Evolutionary conservation across 768 basidiomycete species (phyloP).

Genomic region (Suillus ampliporus): DNA sequence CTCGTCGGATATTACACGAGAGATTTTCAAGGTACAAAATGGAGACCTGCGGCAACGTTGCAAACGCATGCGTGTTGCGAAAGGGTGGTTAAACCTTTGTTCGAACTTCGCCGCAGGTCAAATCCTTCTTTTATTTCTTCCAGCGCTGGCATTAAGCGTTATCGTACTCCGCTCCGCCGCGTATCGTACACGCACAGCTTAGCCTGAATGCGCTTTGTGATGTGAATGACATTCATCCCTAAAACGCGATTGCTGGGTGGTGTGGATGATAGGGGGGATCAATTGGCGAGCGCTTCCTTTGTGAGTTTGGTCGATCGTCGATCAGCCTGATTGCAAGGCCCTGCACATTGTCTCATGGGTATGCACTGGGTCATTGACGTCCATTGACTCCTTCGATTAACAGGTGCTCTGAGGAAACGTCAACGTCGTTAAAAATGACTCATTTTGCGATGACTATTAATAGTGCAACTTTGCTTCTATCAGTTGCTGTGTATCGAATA

Average conservation of each 20-base stretch:
- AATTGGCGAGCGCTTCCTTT: not conserved
- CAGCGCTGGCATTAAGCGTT: not conserved
- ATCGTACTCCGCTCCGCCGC: slow-evolving; percentile 6
- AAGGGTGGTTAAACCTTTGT: not conserved
- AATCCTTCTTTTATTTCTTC: not conserved
- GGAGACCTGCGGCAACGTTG: slow-evolving; percentile 4
- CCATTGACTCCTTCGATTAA: not conserved
- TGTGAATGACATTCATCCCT: slow-evolving; percentile 3
- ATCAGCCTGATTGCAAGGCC: not conserved
- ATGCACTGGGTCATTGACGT: not conserved
- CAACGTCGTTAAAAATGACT: too few relatives aligned
- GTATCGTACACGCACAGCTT: not conserved
- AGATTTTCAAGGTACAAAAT: not conserved
- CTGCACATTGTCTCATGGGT: not conserved
- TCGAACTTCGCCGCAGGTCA: not conserved
- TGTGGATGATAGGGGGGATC: not conserved
- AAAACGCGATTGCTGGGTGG: slow-evolving; percentile 4
- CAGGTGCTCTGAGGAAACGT: not conserved
- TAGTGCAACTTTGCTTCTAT: not conserved
- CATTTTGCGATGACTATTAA: not conserved
- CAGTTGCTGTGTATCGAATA: not conserved
- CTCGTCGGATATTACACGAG: slow-evolving; percentile 9
- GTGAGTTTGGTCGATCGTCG: not conserved
- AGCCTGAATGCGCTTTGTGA: not conserved
- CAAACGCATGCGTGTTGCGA: not conserved